A percentile compares a stretch with the other conserved stretches of the same genome.
phyloP scores from a whole-genome alignment of 352 stramenopile species.

The Globisporangium viniferum region DNA sequence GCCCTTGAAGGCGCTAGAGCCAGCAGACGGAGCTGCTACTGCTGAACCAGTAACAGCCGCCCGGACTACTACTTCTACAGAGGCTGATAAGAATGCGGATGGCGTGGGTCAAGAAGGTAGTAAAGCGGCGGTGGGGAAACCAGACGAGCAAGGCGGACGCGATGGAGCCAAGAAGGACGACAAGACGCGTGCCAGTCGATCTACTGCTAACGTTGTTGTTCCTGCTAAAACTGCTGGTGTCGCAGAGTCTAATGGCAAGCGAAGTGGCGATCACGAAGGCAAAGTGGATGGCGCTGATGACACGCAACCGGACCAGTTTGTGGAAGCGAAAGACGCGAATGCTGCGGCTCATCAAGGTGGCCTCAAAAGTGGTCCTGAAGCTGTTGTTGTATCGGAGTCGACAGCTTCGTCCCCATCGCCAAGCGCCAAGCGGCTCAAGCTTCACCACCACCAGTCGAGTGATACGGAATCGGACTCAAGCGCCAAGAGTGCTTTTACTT shows the following conservation, averaged over 20 bases:
- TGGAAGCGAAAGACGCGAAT: background rate
- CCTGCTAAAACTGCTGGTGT: background rate
- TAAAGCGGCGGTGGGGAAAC: background rate
- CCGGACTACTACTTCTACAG: background rate
- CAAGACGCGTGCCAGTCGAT: background rate
- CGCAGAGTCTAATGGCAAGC: background rate
- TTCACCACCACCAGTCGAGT: background rate
- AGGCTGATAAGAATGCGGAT: background rate
- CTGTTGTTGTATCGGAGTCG: background rate
- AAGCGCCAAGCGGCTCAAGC: background rate
- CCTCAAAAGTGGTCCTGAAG: background rate
- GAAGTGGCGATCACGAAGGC: too few relatives aligned
- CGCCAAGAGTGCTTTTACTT: background rate
- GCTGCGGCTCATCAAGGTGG: background rate
- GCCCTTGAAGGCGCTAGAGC: background rate
- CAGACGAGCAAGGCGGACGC: background rate
- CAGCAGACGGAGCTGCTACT: too few relatives aligned
- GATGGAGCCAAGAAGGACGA: background rate
- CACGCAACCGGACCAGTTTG: background rate
- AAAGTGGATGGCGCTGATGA: background rate
- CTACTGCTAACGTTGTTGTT: background rate
- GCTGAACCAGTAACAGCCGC: background rate
- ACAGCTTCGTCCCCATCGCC: background rate
- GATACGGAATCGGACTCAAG: background rate
- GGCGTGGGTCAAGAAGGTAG: background rate